These are phyloP conservation scores for Discostella pseudostelligera DNA, from an alignment of 108 stramenopile species.

Conservation along the genomic window DNA sequence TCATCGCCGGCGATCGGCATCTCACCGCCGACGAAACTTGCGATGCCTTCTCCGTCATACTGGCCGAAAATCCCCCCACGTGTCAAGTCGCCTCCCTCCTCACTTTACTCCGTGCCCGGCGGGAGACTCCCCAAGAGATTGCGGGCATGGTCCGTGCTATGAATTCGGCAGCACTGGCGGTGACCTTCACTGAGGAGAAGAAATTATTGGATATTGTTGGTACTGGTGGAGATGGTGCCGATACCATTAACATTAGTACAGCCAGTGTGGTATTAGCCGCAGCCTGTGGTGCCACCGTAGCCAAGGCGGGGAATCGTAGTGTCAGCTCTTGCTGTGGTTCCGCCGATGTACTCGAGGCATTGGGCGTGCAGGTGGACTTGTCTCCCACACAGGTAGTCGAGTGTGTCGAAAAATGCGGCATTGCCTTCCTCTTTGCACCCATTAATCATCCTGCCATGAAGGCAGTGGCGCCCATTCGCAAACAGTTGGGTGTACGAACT, in stretches of 20 bases:
- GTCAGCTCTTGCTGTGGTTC: slow-evolving; percentile 91
- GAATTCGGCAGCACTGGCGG: slow-evolving; percentile 79
- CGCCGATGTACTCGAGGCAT: slow-evolving; percentile 94
- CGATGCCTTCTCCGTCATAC: slow-evolving; percentile 76
- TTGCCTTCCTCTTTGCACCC: slow-evolving; percentile 98
- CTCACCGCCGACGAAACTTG: slow-evolving; percentile 82
- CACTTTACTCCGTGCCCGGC: slow-evolving; percentile 85
- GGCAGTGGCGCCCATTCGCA: slow-evolving; percentile 93
- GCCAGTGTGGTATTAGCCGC: slow-evolving; percentile 94
- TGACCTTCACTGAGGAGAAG: slow-evolving; percentile 52
- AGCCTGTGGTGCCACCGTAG: slow-evolving; percentile 91
- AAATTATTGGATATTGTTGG: slow-evolving; percentile 98
- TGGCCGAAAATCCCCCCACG: slow-evolving; percentile 57
- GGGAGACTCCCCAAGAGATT: slow-evolving; percentile 92
- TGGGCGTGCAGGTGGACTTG: slow-evolving; percentile 94
- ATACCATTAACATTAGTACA: slow-evolving; percentile 98
- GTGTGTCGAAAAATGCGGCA: slow-evolving; percentile 83
- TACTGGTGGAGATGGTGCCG: slow-evolving; percentile 99
- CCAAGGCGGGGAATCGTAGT: slow-evolving; percentile 96
- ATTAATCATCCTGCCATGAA: slow-evolving; percentile 98
- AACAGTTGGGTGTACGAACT: slow-evolving; percentile 91
- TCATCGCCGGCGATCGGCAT: slow-evolving; percentile 74
- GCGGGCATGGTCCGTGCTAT: slow-evolving; percentile 96
- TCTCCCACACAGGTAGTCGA: slow-evolving; percentile 82
- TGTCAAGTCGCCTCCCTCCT: slow-evolving; percentile 87